Evolutionary conservation across 1,139 yeast genomes (phyloP).

Genomic region (Suhomyces guaymorum): DNA sequence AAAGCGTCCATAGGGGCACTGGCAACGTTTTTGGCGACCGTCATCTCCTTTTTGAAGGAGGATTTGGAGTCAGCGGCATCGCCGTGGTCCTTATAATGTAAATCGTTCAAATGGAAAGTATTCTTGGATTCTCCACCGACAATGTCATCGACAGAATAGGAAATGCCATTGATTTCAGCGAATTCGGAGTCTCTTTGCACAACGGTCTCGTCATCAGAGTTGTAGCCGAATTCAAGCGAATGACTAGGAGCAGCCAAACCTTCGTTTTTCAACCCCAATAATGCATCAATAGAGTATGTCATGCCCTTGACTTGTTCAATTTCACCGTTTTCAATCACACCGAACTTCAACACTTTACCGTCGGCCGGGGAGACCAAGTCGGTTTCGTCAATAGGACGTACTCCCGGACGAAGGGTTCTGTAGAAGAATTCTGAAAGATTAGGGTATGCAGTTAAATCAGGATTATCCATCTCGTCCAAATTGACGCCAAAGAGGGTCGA

Average conservation of each 20-base stretch:
- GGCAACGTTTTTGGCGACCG: constrained; percentile 45
- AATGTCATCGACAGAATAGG: constrained; percentile 69
- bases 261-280: constrained; percentile 65
- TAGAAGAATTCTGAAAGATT: constrained; percentile 92
- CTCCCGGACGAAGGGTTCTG: constrained; percentile 75
- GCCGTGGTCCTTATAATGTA: constrained; percentile 60
- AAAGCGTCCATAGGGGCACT: constrained; percentile 37
- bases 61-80: constrained; percentile 44
- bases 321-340: constrained; percentile 78
- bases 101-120: constrained; percentile 43
- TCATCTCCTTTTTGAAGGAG: constrained; percentile 38
- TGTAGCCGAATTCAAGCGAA: constrained; percentile 49
- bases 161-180: constrained; percentile 75
- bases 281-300: constrained; percentile 87
- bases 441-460: constrained; percentile 68
- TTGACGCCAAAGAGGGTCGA: constrained; percentile 84
- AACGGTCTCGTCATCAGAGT: constrained; percentile 44
- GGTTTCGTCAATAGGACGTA: constrained; percentile 71
- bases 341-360: constrained; percentile 85
- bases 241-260: constrained; percentile 63
- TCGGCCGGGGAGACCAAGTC: constrained; percentile 89
- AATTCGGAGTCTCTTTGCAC: constrained; percentile 67
- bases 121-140: constrained; percentile 51
- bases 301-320: constrained; percentile 97
- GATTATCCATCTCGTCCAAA: constrained; percentile 84